Evolutionary conservation across 2,329 filamentous ascomycete genomes (phyloP).

Genomic region (Hymenoscyphus albidus): DNA sequence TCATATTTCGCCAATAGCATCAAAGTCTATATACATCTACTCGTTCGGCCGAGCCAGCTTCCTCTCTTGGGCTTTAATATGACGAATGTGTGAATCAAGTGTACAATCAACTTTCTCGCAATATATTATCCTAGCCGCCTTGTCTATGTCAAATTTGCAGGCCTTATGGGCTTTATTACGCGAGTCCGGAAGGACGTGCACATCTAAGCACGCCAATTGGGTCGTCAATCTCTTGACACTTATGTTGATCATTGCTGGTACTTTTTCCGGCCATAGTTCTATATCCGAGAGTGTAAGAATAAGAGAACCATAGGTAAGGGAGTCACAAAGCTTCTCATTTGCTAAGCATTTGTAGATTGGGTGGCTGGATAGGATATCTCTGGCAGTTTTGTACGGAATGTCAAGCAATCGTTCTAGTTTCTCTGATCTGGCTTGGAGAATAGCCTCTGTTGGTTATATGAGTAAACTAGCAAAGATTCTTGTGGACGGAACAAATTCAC

Average conservation of each 20-base stretch:
- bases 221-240: neutral
- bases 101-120: neutral
- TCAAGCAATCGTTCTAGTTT: neutral
- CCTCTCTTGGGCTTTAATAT: neutral
- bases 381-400: neutral
- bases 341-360: neutral
- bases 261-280: neutral
- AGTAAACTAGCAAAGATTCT: neutral
- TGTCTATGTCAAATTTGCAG: neutral
- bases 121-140: neutral
- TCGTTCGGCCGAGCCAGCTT: neutral
- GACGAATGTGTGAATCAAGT: constrained; percentile 1
- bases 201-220: neutral
- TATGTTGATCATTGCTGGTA: neutral
- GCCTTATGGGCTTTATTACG: neutral
- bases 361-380: neutral
- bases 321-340: neutral
- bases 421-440: neutral
- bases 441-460: neutral
- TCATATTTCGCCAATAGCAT: too few relatives aligned
- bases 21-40: too few relatives aligned
- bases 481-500: neutral
- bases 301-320: neutral
- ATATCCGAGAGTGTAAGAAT: neutral
- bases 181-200: neutral